Evolutionary conservation across 1,284 basidiomycete genomes (phyloP), one percentile per base, ranked within the genome.

Genomic region (Cryptococcus amylolentus): DNA sequence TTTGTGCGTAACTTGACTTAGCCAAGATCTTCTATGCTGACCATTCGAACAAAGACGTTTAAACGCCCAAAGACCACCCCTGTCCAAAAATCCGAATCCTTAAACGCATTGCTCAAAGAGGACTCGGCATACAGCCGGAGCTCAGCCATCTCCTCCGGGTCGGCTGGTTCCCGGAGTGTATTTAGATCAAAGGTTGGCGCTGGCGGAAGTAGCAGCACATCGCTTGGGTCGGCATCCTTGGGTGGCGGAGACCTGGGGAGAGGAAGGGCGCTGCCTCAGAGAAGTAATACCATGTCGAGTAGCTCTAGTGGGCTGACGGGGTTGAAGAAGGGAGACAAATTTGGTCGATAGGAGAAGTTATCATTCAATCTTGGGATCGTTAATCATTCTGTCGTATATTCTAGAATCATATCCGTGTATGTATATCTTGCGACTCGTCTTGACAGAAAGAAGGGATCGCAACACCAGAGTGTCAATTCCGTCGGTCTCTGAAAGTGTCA

Each of bases 101-200:
- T 59, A 39, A 35, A 54, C 13, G 49, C 60, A 35, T 70, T 59
- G 49, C 52, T 75, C 28, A 51, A 52, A 41, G 68, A 68, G 4
- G 69, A 73, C 31, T 35, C 31, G 31, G 31, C 10, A 35, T 10
- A 35, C 31, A 35, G 31, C 31, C 18, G 49, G 20, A 27, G 13
- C 46, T 35, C 46, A 10, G 23, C 27, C n/a, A 39, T 16, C 18
- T 23, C 35, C 37, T 10, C 23, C 10, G 49, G 49, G 10, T 47
- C n/a, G 27, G 18, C 45, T 20, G 16, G 45, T 16, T 47, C 18
- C 5, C 16, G 20, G 8, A 4, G 20, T 28, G 45, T 23, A 9
- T 26, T 47, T 37, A 35, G 31, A 35, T 5, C 5, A 35, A 35
- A 35, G 31, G 31, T 1, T 10, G 31, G 31, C 31, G 10, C 31